A percentile compares a stretch with the other conserved stretches of the same genome.
Evolutionary conservation across 2,329 filamentous ascomycete species (phyloP).

Genomic region (Orbilia ellipsospora): DNA sequence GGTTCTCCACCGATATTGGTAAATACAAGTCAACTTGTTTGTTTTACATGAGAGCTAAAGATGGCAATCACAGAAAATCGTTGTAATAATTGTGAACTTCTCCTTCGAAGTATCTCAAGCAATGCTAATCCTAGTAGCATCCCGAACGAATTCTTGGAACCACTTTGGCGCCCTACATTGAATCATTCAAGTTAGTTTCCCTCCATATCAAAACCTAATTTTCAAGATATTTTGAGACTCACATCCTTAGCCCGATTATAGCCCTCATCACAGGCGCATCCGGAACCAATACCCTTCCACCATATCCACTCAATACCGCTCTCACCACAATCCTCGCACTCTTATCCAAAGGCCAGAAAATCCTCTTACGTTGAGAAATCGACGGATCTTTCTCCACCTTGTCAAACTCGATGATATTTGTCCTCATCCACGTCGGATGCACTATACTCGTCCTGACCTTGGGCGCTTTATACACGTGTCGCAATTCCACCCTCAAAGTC

Average conservation of each 20-base stretch:
- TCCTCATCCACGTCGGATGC: conserved; percentile 73
- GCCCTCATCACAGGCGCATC: conserved; percentile 17
- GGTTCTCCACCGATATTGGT: too few relatives aligned
- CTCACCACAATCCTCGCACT: conserved; percentile 21
- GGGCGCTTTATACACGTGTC: conserved; percentile 71
- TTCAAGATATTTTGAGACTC: background rate
- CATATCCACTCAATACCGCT: conserved; percentile 37
- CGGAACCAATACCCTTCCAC: conserved; percentile 38
- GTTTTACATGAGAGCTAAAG: too few relatives aligned
- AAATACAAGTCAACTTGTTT: too few relatives aligned
- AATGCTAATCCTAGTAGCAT: conserved; percentile 21
- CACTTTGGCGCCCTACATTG: conserved; percentile 21
- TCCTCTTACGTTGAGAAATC: conserved; percentile 14
- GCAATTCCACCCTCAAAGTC: conserved; percentile 70
- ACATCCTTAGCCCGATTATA: conserved; percentile 35
- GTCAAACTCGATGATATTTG: conserved; percentile 57
- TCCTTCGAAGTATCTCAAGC: background rate
- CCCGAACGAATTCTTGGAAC: conserved; percentile 28
- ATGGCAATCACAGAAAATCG: too few relatives aligned
- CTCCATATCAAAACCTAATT: too few relatives aligned
- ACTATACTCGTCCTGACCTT: conserved; percentile 74
- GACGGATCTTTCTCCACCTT: conserved; percentile 15
- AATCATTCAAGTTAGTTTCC: too few relatives aligned
- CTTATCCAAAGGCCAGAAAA: conserved; percentile 34
- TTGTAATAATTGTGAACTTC: too few relatives aligned